phyloP scores from a whole-genome alignment of 2,329 filamentous ascomycete genomes.

The Pseudogymnoascus sp. region DNA sequence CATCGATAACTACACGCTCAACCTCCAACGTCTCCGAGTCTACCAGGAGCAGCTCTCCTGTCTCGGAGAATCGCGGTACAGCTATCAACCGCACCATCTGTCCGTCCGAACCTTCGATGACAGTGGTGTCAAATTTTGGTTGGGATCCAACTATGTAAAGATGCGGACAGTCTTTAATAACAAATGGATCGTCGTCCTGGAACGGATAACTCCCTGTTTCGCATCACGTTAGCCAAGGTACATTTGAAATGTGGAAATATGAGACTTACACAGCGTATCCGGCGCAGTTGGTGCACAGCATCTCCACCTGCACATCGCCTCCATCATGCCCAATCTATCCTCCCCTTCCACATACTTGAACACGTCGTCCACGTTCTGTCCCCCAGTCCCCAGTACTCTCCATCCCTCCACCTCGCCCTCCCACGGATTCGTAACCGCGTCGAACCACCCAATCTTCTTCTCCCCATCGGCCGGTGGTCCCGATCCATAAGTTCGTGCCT shows the following conservation, averaged over 20 bases:
- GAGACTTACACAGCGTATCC: constrained; percentile 77
- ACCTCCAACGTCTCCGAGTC: constrained; percentile 81
- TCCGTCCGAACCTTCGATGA: constrained; percentile 59
- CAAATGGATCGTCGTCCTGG: constrained; percentile 86
- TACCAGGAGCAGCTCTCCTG: constrained; percentile 72
- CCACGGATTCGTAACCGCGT: constrained; percentile 88
- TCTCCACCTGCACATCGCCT: constrained; percentile 87
- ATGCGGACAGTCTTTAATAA: constrained; percentile 78
- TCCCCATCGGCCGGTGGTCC: constrained; percentile 29
- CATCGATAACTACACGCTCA: constrained; percentile 55
- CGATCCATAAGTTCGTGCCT: constrained; percentile 60
- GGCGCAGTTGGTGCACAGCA: constrained; percentile 88
- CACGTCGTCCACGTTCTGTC: constrained; percentile 90
- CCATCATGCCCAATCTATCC: constrained; percentile 80
- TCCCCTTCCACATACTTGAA: constrained; percentile 81
- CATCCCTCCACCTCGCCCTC: constrained; percentile 86
- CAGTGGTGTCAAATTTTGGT: constrained; percentile 64
- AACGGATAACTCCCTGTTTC: constrained; percentile 84
- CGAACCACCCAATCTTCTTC: constrained; percentile 62
- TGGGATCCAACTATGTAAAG: constrained; percentile 87
- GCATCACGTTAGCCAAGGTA: neutral
- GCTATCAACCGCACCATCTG: constrained; percentile 72
- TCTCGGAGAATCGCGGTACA: constrained; percentile 73
- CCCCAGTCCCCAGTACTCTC: constrained; percentile 77
- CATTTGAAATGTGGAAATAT: neutral